A percentile compares a stretch with the other conserved stretches of the same genome.
Evolutionary conservation across 176 grass and related monocot genomes (phyloP).

Genomic region (Miscanthus lutarioriparius): DNA sequence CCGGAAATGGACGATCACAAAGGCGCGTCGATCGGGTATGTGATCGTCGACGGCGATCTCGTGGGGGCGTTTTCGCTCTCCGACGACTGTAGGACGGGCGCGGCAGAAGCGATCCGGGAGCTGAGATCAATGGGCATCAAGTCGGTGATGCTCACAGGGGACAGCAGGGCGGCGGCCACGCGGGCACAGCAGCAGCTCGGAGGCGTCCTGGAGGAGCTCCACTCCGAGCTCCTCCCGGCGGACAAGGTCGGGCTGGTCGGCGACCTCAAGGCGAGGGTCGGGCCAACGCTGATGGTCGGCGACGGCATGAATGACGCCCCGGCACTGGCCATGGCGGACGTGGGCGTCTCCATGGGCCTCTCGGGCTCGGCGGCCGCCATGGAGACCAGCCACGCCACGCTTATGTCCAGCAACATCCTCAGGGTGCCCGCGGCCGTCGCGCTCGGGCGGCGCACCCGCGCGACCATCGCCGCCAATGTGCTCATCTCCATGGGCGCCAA

Average conservation of each 20-base stretch:
- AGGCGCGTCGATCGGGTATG: conserved; percentile 56
- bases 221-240: conserved; percentile 65
- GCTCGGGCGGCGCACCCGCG: conserved; percentile 45
- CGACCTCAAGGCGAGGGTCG: conserved; percentile 20
- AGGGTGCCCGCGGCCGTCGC: conserved; percentile 46
- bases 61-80: conserved; percentile 43
- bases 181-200: conserved; percentile 56
- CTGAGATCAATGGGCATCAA: conserved; percentile 60
- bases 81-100: conserved; percentile 52
- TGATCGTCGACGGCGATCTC: conserved; percentile 42
- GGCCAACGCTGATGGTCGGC: conserved; percentile 70
- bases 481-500: conserved; percentile 28
- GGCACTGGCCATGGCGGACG: conserved; percentile 58
- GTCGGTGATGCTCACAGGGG: conserved; percentile 70
- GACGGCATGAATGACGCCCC: conserved; percentile 88
- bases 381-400: conserved; percentile 68
- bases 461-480: conserved; percentile 49
- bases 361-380: conserved; percentile 66
- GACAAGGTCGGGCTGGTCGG: conserved; percentile 61
- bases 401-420: conserved; percentile 71
- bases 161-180: conserved; percentile 50
- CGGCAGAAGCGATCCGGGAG: conserved; percentile 59
- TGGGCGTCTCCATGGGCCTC: conserved; percentile 72
- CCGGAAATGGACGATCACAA: conserved; percentile 5
- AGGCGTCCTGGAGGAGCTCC: too few species aligned